These are phyloP conservation scores for Eremothecium cymbalariae DNA, from an alignment of 1,139 yeast species.

Conservation along the genomic window DNA sequence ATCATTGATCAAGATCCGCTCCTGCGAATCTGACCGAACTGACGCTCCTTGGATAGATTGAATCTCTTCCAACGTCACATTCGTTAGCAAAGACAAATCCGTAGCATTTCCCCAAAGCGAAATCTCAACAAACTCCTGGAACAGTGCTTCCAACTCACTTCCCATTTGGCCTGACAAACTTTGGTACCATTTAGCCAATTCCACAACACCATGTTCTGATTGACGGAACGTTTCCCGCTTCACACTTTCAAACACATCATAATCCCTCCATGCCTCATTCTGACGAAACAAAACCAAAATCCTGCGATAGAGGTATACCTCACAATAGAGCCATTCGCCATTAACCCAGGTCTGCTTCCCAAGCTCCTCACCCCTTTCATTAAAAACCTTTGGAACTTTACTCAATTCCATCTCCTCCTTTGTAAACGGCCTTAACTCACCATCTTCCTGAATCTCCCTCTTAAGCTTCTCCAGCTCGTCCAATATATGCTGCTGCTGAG, in stretches of 20 bases:
- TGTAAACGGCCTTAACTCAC: constrained; percentile 37
- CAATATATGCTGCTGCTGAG: constrained; percentile 19
- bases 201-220: constrained; percentile 71
- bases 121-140: constrained; percentile 75
- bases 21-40: constrained; percentile 73
- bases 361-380: constrained; percentile 36
- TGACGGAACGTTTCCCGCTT: constrained; percentile 70
- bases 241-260: constrained; percentile 61
- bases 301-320: constrained; percentile 72
- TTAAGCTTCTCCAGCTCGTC: constrained; percentile 32
- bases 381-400: constrained; percentile 44
- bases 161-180: constrained; percentile 37
- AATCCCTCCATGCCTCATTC: constrained; percentile 35
- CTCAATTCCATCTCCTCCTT: constrained; percentile 36
- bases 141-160: constrained; percentile 46
- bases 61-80: constrained; percentile 78
- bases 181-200: constrained; percentile 64
- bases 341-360: constrained; percentile 54
- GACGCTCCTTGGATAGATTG: constrained; percentile 87
- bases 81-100: constrained; percentile 80
- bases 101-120: constrained; percentile 98
- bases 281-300: constrained; percentile 43
- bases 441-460: constrained; percentile 33
- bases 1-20: constrained; percentile 76
- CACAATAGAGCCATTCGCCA: constrained; percentile 91